Evolutionary conservation across 805 yeast species (phyloP), one percentile per base, ranked within the genome.

Genomic region (Nakazawaea populi): DNA sequence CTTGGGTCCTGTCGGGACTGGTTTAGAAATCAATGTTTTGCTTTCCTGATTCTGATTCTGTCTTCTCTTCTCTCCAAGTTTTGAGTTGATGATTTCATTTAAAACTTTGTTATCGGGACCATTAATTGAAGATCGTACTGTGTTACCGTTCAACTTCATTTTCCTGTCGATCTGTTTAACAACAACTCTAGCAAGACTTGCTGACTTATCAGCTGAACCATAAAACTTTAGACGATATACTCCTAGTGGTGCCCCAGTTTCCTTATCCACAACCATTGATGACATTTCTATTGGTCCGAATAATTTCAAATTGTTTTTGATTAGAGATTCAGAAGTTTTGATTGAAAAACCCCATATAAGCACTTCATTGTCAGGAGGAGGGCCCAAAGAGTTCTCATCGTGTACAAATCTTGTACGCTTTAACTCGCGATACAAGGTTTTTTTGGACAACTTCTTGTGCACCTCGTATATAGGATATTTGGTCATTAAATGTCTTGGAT

Each of bases 171-270:
- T 67, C 14, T 66, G 70, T 14, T 65, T 58, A 1, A 73, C 69
- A 0, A 84, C 84, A 39, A 56, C 61, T 24, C 63, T 54, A 1
- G 86, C 87, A 2, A 75, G 58, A 42, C 60, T 61, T 35, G 74
- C 75, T 1, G 85, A 79, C n/a, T 60, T 57, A 28, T 73, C 76
- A n/a, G 65, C 52, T 14, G 80, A 70, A 3, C 89, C 88, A 52
- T 74, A 83, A 65, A 76, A 90, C 52, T 76, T 72, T 48, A 89
- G 70, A 24, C 79, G 68, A 47, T 85, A 85, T 27, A 89, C 70
- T 8, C 96, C 94, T 40, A 90, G 65, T 0, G 96, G 91, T 18
- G 83, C 85, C 2, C 90, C 96, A 42, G 87, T 82, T 27, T 73
- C 71, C 0, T 92, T 88, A 60, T 90, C 94, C 51, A 75, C 79